phyloP scores from a whole-genome alignment of 768 basidiomycete species.

The Dacryopinax primogenitus region DNA sequence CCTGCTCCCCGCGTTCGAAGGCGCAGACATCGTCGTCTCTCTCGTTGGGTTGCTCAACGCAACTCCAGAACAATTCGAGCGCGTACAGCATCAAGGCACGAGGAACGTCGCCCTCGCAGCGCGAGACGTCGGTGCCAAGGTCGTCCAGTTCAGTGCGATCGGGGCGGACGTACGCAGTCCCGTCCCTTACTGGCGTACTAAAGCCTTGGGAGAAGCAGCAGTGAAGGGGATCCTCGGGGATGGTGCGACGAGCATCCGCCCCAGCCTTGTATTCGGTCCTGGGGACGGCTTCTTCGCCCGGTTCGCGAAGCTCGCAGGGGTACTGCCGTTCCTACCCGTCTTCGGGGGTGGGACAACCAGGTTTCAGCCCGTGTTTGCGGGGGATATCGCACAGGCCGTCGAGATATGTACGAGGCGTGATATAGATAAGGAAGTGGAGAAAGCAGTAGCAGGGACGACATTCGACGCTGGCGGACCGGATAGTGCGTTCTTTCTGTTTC shows the following conservation, averaged over 20 bases:
- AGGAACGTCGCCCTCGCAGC: conserved; percentile 50
- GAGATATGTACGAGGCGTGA: conserved; percentile 44
- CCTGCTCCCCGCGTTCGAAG: conserved; percentile 38
- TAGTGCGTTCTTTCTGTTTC: conserved; percentile 27
- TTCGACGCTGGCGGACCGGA: conserved; percentile 41
- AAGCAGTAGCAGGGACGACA: conserved; percentile 33
- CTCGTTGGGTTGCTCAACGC: conserved; percentile 59
- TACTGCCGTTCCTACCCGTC: conserved; percentile 61
- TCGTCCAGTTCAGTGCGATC: conserved; percentile 60
- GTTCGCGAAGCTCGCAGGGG: conserved; percentile 46
- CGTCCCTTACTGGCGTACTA: conserved; percentile 50
- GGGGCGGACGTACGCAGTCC: conserved; percentile 49
- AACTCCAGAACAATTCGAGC: conserved; percentile 41
- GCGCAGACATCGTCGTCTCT: conserved; percentile 48
- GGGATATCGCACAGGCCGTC: conserved; percentile 49
- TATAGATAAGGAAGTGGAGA: conserved; percentile 23
- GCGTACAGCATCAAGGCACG: conserved; percentile 51
- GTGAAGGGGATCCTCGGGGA: conserved; percentile 35
- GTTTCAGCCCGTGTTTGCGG: conserved; percentile 65
- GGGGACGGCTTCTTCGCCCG: conserved; percentile 63
- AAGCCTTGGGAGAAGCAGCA: conserved; percentile 47
- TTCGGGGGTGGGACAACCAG: conserved; percentile 53
- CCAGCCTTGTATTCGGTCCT: conserved; percentile 63
- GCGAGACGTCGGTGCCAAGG: conserved; percentile 40
- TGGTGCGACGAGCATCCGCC: conserved; percentile 49